Evolutionary conservation across 371 early-diverging fungal species (phyloP), one percentile per base, ranked within the genome.

Genomic region (Mortierella sp.): DNA sequence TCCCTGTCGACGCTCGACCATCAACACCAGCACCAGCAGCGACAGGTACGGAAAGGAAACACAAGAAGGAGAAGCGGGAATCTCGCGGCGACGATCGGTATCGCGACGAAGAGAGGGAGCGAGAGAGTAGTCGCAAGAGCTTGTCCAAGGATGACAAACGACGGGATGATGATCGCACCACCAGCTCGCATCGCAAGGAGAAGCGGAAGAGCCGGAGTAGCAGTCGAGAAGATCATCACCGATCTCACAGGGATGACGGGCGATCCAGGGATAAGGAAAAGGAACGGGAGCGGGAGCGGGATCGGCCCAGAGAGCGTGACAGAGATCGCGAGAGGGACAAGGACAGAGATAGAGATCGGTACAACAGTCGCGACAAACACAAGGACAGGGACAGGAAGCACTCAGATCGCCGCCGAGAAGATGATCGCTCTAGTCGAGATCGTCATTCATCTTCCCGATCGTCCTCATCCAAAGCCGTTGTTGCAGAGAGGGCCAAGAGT

Each of bases 141-240:
- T 11, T 31, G 31, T n/a, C 43, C 44, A 48, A 67, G 34, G 47
- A 37, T 19, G 48, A 47, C 34, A 43, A 26, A 26, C 44, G 67
- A 11, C 48, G n/a, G 22, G 48, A 67, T 16, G 67, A 61, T 61
- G 61, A 37, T 2, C 61, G 61, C 37, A 22, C 22, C 16, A 22
- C 22, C 19, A 34, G 47, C 22, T 39, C 8, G 14, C 37, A 61
- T 37, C 61, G 61, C 39, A 61, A 61, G 39, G 61, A 61, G 10
- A 61, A 61, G 37, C 61, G 61, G 37, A 61, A 22, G 39, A 70
- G 70, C 34, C 61, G 73, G 50, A 73, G 79, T 11, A 47, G 13
- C 6, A 65, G 65, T 44, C 40, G 43, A 22, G 77, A 72, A 16
- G 39, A 71, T 19, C 19, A 40, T 7, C 47, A 26, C 43, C 64